Evolutionary conservation across 2,329 filamentous ascomycete genomes (phyloP).

Genomic region (Curvularia verruculosa): DNA sequence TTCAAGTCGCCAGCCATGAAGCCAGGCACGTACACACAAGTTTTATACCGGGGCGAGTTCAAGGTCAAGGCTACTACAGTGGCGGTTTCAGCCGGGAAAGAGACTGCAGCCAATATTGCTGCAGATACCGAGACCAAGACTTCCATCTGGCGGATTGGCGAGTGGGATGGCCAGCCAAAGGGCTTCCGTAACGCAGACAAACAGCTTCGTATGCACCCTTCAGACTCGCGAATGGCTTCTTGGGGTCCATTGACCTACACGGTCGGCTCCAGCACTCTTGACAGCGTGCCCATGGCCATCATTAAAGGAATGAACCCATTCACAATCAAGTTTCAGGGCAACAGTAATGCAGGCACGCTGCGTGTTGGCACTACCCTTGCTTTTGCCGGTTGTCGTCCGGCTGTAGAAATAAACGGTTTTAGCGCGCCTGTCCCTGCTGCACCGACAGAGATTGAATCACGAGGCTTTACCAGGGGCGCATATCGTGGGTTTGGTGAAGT

Average conservation of each 20-base stretch:
- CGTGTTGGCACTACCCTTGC: slow-evolving; percentile 69
- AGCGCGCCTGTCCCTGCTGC: slow-evolving; percentile 57
- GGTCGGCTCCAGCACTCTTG: slow-evolving; percentile 60
- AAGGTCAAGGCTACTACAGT: slow-evolving; percentile 57
- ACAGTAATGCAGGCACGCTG: slow-evolving; percentile 62
- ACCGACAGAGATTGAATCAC: slow-evolving; percentile 67
- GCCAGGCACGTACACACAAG: slow-evolving; percentile 71
- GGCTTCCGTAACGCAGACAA: slow-evolving; percentile 72
- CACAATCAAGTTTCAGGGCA: slow-evolving; percentile 66
- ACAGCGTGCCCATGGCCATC: slow-evolving; percentile 69
- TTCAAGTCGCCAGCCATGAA: slow-evolving; percentile 72
- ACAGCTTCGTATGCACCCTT: slow-evolving; percentile 71
- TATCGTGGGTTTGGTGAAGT: slow-evolving; percentile 69
- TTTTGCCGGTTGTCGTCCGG: slow-evolving; percentile 65
- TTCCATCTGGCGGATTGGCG: slow-evolving; percentile 68
- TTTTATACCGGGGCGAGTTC: slow-evolving; percentile 66
- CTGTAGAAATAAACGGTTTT: slow-evolving; percentile 63
- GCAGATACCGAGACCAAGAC: slow-evolving; percentile 56
- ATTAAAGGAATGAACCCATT: slow-evolving; percentile 67
- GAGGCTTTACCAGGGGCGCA: slow-evolving; percentile 69
- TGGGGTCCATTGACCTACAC: slow-evolving; percentile 68
- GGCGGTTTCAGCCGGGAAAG: slow-evolving; percentile 57
- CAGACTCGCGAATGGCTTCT: slow-evolving; percentile 66
- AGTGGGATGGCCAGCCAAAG: slow-evolving; percentile 64
- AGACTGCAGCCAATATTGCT: slow-evolving; percentile 59